Evolutionary conservation across 495 filamentous ascomycete species (phyloP).

Genomic region (Penicillium pulvis): DNA sequence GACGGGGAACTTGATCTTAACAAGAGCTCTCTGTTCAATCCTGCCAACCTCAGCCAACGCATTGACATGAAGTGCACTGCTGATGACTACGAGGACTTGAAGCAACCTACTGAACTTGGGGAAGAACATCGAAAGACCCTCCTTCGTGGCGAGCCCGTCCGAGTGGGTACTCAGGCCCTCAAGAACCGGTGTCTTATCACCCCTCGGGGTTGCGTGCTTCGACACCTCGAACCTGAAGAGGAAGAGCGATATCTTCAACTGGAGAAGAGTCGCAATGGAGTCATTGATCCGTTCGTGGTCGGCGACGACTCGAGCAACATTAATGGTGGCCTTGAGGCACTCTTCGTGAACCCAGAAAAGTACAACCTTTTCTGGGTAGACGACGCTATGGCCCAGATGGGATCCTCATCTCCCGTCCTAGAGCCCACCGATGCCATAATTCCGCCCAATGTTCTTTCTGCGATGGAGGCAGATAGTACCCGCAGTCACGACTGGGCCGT

Average conservation of each 20-base stretch:
- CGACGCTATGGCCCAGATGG: constrained; percentile 28
- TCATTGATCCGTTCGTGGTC: constrained; percentile 33
- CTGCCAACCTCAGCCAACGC: constrained; percentile 51
- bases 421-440: constrained; percentile 25
- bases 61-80: constrained; percentile 51
- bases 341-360: constrained; percentile 46
- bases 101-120: constrained; percentile 40
- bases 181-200: constrained; percentile 65
- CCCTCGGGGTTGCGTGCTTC: constrained; percentile 75
- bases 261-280: constrained; percentile 58
- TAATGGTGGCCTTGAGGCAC: constrained; percentile 45
- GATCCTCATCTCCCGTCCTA: constrained; percentile 29
- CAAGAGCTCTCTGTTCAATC: constrained; percentile 57
- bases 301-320: constrained; percentile 44
- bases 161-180: constrained; percentile 34
- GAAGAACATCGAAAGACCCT: constrained; percentile 46
- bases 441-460: constrained; percentile 45
- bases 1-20: constrained; percentile 50
- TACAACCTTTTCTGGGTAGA: constrained; percentile 49
- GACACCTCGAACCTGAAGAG: constrained; percentile 72
- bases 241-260: constrained; percentile 76
- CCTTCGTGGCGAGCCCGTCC: constrained; percentile 44
- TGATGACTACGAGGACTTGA: constrained; percentile 45
- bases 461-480: constrained; percentile 48
- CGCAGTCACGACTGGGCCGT: constrained; percentile 49